Conservation (phyloP, 2,329 filamentous ascomycete genomes). For the Ambrosiella xylebori region DNA sequence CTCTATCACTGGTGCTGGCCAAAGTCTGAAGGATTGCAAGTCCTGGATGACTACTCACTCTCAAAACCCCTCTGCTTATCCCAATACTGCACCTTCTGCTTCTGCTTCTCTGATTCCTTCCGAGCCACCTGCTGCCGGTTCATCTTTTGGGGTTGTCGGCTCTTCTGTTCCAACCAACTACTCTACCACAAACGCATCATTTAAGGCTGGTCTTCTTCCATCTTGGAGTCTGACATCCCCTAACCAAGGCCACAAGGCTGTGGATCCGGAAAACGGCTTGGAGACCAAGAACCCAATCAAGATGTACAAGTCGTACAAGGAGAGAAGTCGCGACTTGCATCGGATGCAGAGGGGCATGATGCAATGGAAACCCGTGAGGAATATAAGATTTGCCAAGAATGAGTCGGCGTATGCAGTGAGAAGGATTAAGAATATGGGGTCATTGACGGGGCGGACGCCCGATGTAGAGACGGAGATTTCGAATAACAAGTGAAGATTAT, state of each 20-base stretch:
- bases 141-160: neutral
- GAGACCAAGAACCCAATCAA: conserved; percentile 36
- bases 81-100: neutral
- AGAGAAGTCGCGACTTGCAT: conserved; percentile 56
- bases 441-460: conserved; percentile 65
- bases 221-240: conserved; percentile 17
- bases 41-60: conserved; percentile 2
- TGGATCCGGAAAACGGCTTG: conserved; percentile 18
- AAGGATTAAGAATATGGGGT: conserved; percentile 60
- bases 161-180: too few relatives aligned
- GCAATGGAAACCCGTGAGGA: conserved; percentile 87
- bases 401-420: conserved; percentile 64
- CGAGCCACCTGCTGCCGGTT: neutral
- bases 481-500: conserved; percentile 2
- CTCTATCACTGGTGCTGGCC: neutral
- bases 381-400: conserved; percentile 72
- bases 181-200: conserved; percentile 15
- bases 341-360: conserved; percentile 78
- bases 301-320: conserved; percentile 45
- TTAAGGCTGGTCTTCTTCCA: conserved; percentile 26
- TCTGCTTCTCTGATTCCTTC: neutral
- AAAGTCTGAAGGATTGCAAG: neutral
- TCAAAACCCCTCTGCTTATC: neutral
- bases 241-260: conserved; percentile 17
- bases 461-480: conserved; percentile 61